Base-by-base conservation (phyloP, 192 early-diverging fungal species). In the Bifiguratus adelaidae region DNA sequence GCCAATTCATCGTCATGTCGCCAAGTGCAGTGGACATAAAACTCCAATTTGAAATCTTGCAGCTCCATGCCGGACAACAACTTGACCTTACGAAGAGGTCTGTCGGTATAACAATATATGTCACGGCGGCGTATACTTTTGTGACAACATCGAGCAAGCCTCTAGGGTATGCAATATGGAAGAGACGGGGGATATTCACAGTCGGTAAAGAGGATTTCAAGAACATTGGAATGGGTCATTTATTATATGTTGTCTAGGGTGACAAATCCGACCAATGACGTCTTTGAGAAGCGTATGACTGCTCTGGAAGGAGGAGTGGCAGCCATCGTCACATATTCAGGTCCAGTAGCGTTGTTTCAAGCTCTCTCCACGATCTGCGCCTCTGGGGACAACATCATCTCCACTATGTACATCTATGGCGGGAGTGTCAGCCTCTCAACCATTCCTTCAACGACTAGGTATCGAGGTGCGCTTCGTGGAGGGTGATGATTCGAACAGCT, bases 91-190 rank as follows among this genome's bases (percentile, higher is more conserved):
- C 76, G 2, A 93, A 85, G 46, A 76, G 82, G 16, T 70, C 91
- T n/a, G 74, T 88, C n/a, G 93, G 90, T 3, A 78, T 84, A 0
- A 91, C 93, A 24, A 93, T 97, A 52, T 97, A 92, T 60, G 86
- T 88, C 0, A 87, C 90, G 0, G 68, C 86, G n/a, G n/a, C 9
- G 88, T 83, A 6, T 97, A 71, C 60, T 78, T 81, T 7, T 95
- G 94, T 65, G 78, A 92, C 49, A 72, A 59, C 55, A 74, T 82
- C 28, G 74, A 82, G 7, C 85, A 93, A 55, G 89, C 78, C 30
- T 88, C 83, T 38, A 73, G 82, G 24, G 65, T 97, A 25, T 89
- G 94, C 71, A 77, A 70, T 20, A 60, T 88, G 29, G 73, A 70
- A 37, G 71, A 71, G 43, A 68, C 74, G 46, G 90, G 86, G 1